phyloP scores from a whole-genome alignment of 2,329 filamentous ascomycete genomes.

The Fusarium sp. region DNA sequence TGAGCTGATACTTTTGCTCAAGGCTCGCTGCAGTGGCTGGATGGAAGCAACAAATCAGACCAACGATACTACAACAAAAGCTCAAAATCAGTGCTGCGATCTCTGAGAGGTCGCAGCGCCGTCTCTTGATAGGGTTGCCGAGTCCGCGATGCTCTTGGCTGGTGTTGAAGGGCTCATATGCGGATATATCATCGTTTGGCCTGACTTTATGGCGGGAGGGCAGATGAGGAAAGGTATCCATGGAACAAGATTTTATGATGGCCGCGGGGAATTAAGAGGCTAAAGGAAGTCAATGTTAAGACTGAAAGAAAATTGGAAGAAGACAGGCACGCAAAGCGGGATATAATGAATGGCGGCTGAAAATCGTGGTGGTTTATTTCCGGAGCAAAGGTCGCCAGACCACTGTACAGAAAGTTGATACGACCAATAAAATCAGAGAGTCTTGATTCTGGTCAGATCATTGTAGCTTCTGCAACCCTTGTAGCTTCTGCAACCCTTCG shows the following conservation, averaged over 20 bases:
- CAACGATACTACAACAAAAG: not conserved
- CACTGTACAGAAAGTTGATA: too few species aligned
- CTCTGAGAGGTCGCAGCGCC: not conserved
- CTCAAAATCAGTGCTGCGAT: not conserved
- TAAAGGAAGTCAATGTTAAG: accelerated
- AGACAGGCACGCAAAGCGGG: accelerated
- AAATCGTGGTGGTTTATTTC: accelerated
- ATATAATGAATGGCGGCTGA: not conserved
- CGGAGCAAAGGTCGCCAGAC: too few species aligned
- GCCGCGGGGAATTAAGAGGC: accelerated
- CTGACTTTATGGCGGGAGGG: not conserved
- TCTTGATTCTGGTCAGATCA: not conserved
- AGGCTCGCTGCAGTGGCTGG: not conserved
- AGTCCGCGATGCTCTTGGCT: not conserved
- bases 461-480: not conserved
- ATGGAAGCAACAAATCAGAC: not conserved
- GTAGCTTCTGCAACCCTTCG: not conserved
- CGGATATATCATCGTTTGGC: not conserved
- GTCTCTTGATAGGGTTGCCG: not conserved
- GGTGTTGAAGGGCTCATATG: not conserved
- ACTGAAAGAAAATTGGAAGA: accelerated
- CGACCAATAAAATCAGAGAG: accelerated
- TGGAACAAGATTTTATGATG: accelerated
- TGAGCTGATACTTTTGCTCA: not conserved
- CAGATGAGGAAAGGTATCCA: not conserved